Evolutionary conservation across 495 filamentous ascomycete genomes (phyloP), one percentile per base, ranked within the genome.

Genomic region (Lasiosphaeria ovina): DNA sequence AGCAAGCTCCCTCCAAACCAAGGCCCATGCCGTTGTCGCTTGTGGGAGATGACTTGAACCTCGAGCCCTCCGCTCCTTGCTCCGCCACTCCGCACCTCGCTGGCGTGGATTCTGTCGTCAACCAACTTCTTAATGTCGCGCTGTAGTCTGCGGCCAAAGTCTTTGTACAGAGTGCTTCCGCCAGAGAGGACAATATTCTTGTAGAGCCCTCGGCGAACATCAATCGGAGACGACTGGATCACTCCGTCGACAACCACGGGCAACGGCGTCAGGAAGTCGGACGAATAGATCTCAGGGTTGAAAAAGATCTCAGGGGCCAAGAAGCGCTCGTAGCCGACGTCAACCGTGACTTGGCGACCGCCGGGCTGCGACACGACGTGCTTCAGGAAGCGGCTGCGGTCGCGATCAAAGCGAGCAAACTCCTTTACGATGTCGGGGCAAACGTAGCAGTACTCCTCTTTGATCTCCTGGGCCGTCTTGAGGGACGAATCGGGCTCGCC

Each of bases 151-250:
- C 94, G 86, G 31, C 94, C 94, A 74, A 98, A 98, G 75, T 97
- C 91, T 77, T 96, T 95, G 82, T 97, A 98, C 57, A 98, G 80
- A 10, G 94, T 98, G 56, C 92, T 96, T 57, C 94, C 94, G 65
- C 94, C 94, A 7, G 93, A 97, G 38, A 98, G 82, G 5, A 98
- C 94, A 76, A 98, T 98, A 75, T 98, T 98, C 87, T 98, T 98
- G 82, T 98, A 98, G 6, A 98, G 84, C 31, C 94, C 94, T 75
- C 94, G 82, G 62, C 94, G 90, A 51, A 98, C 94, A 72, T 98
- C 94, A 67, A 98, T 98, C 35, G 94, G 94, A 47, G 92, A 96
- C 24, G 89, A 91, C 74, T 98, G 94, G 69, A 98, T 98, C 60
- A 98, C 94, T 54, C 88, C 89, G 71, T 98, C 94, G 51, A 98